Conservation (phyloP, 495 filamentous ascomycete species). For the Penicillium desertorum region DNA sequence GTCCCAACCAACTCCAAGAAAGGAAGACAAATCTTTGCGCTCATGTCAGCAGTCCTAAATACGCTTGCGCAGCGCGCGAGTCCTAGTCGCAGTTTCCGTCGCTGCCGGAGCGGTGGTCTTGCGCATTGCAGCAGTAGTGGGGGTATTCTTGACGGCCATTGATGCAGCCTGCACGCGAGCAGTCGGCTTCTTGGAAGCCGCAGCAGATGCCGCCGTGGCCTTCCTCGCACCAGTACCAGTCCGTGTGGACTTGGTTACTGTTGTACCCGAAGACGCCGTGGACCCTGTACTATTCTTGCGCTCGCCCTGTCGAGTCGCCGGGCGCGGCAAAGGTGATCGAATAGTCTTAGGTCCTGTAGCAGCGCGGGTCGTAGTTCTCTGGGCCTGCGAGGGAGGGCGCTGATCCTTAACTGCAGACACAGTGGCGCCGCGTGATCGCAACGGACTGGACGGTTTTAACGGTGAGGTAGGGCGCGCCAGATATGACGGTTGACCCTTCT, state of each 20-base stretch:
- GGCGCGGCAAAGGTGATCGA: conserved; percentile 38
- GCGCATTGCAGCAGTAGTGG: conserved; percentile 29
- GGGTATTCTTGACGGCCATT: conserved; percentile 37
- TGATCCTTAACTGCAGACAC: conserved; percentile 30
- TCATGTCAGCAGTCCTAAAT: conserved; percentile 26
- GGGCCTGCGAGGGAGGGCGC: conserved; percentile 33
- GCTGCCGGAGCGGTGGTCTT: conserved; percentile 39
- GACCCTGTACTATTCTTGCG: conserved; percentile 48
- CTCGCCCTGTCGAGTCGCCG: conserved; percentile 46
- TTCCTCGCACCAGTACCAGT: conserved; percentile 49
- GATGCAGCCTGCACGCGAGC: conserved; percentile 37
- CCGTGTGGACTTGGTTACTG: conserved; percentile 56
- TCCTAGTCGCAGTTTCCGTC: conserved; percentile 36
- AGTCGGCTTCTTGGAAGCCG: conserved; percentile 45
- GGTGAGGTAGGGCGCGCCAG: conserved; percentile 55
- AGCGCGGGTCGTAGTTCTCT: conserved; percentile 34
- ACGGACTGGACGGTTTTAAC: conserved; percentile 51
- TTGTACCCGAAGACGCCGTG: conserved; percentile 52
- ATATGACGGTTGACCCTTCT: conserved; percentile 49
- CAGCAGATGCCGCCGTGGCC: conserved; percentile 48
- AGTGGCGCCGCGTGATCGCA: conserved; percentile 48
- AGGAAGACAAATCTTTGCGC: neutral
- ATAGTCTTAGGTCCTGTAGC: conserved; percentile 32
- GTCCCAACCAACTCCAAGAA: conserved; percentile 9
- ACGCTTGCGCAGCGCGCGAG: conserved; percentile 50